These are phyloP conservation scores for Lepidium didymum DNA, from an alignment of 345 rosid species.

Conservation along the genomic window DNA sequence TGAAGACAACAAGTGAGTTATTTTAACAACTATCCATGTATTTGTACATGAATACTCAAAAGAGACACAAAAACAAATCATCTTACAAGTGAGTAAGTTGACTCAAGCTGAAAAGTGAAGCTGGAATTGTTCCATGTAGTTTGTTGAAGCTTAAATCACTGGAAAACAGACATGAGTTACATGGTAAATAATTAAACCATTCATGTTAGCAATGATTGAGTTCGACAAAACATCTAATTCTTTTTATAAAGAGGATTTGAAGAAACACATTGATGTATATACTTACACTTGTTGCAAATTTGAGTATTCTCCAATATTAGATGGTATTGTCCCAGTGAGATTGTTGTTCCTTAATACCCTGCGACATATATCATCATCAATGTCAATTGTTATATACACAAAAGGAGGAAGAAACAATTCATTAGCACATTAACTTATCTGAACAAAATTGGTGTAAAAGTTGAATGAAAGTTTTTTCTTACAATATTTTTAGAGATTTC, in stretches of 20 bases:
- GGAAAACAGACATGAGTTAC: too few relatives aligned
- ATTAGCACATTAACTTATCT: not conserved
- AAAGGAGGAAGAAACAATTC: not conserved
- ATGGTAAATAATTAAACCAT: too few relatives aligned
- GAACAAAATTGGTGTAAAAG: not conserved
- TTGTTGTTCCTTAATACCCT: too few relatives aligned
- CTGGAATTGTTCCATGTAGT: too few relatives aligned
- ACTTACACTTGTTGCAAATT: too few relatives aligned
- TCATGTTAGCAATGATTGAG: too few relatives aligned
- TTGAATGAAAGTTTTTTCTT: not conserved
- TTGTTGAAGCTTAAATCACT: too few relatives aligned
- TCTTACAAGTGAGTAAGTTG: slow-evolving; percentile 44
- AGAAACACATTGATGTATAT: not conserved
- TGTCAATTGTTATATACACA: not conserved
- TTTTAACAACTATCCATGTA: not conserved
- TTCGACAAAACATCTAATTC: too few relatives aligned
- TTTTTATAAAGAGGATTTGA: not conserved
- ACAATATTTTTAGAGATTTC: not conserved
- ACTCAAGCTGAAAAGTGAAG: not conserved
- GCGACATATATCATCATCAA: not conserved
- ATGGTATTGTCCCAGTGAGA: too few relatives aligned
- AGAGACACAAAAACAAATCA: not conserved
- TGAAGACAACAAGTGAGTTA: not conserved
- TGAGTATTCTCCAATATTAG: too few relatives aligned
- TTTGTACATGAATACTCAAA: not conserved